phyloP scores from a whole-genome alignment of 116 monocot genomes.

The Dioscorea cayenensis region DNA sequence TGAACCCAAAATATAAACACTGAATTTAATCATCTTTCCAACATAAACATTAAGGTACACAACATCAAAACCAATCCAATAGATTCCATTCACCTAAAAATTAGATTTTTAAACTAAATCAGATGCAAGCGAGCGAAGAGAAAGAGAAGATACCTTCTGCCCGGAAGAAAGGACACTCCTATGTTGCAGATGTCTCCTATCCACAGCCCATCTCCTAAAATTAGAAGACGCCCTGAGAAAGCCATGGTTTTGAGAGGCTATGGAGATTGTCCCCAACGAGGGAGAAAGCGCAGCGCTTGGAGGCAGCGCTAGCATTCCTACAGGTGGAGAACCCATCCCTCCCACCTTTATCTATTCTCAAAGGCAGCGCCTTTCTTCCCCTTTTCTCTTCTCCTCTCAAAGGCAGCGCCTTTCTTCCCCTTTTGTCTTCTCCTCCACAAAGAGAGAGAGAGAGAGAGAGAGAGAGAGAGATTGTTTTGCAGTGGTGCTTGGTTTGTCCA shows the following conservation, averaged over 20 bases:
- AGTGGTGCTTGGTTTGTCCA: too few species aligned
- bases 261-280: not conserved
- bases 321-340: constrained; percentile 2
- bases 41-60: not conserved
- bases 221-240: not conserved
- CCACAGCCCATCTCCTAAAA: not conserved
- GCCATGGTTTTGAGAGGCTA: not conserved
- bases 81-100: not conserved
- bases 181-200: not conserved
- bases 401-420: too few species aligned
- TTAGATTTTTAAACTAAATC: not conserved
- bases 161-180: not conserved
- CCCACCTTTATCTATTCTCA: too few species aligned
- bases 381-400: too few species aligned
- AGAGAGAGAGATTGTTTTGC: too few species aligned
- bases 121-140: not conserved
- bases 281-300: not conserved
- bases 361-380: too few species aligned
- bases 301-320: not conserved
- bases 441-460: too few species aligned
- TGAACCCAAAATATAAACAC: not conserved
- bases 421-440: too few species aligned
- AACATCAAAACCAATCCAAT: not conserved
- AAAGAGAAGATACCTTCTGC: not conserved
- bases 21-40: not conserved